Percentiles rank a stretch among this genome's conserved stretches.
These are phyloP conservation scores for Theobroma cacao DNA, from an alignment of 345 rosid species.

Conservation along the genomic window DNA sequence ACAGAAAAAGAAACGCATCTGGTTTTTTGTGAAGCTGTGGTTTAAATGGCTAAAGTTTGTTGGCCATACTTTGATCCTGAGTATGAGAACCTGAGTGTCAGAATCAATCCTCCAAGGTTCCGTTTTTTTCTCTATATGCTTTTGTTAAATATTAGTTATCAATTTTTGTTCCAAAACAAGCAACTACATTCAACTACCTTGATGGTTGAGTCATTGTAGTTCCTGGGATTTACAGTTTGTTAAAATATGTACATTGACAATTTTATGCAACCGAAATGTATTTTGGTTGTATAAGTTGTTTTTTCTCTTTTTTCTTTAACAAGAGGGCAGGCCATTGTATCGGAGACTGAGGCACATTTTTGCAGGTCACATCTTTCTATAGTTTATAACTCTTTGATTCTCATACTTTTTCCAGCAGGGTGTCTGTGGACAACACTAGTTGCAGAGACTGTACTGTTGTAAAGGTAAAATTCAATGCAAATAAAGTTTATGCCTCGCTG, in stretches of 20 bases:
- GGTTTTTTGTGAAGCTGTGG: slow-evolving; percentile 7
- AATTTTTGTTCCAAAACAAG: neutral
- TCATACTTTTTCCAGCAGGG: slow-evolving; percentile 45
- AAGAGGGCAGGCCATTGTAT: neutral
- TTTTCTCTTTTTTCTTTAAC: neutral
- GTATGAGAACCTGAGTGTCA: slow-evolving; percentile 79
- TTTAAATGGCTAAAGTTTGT: slow-evolving; percentile 66
- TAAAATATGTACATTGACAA: neutral
- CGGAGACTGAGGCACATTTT: neutral
- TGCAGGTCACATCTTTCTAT: neutral
- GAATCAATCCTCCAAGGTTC: slow-evolving; percentile 95
- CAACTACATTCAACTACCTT: neutral
- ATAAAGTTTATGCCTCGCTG: neutral
- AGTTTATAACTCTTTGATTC: neutral
- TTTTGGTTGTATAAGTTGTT: neutral
- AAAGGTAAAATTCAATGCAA: slow-evolving; percentile 47
- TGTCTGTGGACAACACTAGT: slow-evolving; percentile 78
- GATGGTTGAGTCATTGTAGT: neutral
- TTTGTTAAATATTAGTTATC: neutral
- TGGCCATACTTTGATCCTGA: slow-evolving; percentile 98
- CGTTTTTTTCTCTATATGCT: neutral
- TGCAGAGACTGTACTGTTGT: slow-evolving; percentile 67
- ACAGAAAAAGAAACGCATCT: slow-evolving; percentile 15
- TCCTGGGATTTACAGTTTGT: slow-evolving; percentile 4
- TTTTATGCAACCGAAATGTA: neutral